Evolutionary conservation across 345 rosid species (phyloP).

Genomic region (Lumnitzera littorea): DNA sequence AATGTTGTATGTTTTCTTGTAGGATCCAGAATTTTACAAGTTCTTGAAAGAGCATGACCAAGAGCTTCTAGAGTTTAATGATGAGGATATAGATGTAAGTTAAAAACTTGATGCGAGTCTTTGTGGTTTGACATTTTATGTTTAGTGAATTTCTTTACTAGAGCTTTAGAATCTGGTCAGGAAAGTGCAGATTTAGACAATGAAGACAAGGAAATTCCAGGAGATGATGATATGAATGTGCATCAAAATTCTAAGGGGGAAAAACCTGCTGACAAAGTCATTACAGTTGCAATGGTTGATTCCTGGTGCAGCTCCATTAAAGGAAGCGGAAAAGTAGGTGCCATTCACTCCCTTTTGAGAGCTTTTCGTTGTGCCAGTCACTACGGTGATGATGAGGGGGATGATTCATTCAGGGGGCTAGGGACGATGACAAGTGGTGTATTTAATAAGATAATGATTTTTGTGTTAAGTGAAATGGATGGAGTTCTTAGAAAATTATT

Average conservation of each 20-base stretch:
- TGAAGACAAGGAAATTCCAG: conserved; percentile 32
- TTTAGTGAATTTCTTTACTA: background rate
- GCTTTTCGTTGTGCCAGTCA: conserved; percentile 95
- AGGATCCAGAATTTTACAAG: conserved; percentile 84
- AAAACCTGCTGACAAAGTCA: conserved; percentile 39
- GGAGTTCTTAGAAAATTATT: conserved; percentile 67
- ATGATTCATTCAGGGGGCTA: conserved; percentile 48
- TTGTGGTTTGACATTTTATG: no score
- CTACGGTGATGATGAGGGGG: conserved; percentile 84
- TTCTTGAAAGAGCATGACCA: conserved; percentile 69
- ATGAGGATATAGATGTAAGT: conserved; percentile 64
- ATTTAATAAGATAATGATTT: conserved; percentile 80
- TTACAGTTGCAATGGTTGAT: conserved; percentile 69
- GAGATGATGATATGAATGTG: conserved; percentile 25
- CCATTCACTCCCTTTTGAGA: conserved; percentile 64
- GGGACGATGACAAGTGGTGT: conserved; percentile 71
- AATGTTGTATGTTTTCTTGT: conserved; percentile 9
- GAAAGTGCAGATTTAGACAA: conserved; percentile 47
- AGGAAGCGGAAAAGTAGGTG: conserved; percentile 54
- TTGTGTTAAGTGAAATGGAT: conserved; percentile 75
- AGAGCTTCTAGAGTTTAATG: conserved; percentile 74
- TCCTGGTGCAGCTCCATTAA: conserved; percentile 61
- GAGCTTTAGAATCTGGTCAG: conserved; percentile 18
- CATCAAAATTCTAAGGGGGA: conserved; percentile 24
- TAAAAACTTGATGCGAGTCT: background rate